phyloP scores from a whole-genome alignment of 768 basidiomycete species.

The Collybia mongolica region DNA sequence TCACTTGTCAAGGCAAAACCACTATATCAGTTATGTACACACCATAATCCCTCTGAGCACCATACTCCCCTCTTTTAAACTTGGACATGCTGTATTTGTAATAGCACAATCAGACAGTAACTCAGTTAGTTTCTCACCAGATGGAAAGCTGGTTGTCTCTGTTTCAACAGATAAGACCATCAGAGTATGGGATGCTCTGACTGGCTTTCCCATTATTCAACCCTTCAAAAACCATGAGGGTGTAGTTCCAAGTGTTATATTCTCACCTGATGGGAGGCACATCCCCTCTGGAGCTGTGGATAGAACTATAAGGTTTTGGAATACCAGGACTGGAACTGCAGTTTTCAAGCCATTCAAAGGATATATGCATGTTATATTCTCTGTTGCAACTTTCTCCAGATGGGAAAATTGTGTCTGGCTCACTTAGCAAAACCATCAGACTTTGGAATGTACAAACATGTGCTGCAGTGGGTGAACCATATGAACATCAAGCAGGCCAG shows the following conservation, averaged over 20 bases:
- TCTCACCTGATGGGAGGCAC: neutral
- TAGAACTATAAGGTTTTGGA: neutral
- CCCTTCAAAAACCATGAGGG: no score
- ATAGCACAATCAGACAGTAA: no score
- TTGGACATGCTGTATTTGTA: no score
- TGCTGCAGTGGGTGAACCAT: neutral
- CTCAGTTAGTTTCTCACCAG: neutral
- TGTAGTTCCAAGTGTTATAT: neutral
- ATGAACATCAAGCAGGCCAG: neutral
- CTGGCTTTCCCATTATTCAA: neutral
- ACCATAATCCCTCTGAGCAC: no score
- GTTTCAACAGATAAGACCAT: neutral
- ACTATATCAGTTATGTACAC: no score
- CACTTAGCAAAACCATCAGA: slow-evolving; percentile 13
- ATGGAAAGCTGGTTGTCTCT: neutral
- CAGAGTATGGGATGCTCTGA: slow-evolving; percentile 22
- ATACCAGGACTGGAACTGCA: neutral
- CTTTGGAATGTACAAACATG: slow-evolving; percentile 19
- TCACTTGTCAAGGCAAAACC: no score
- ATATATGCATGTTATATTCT: neutral
- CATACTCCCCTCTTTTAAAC: no score
- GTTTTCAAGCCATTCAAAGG: neutral
- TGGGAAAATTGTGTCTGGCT: slow-evolving; percentile 16
- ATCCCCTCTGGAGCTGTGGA: neutral
- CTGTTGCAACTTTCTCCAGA: neutral